phyloP scores from a whole-genome alignment of 495 filamentous ascomycete species.

The Talaromyces trachyspermus region DNA sequence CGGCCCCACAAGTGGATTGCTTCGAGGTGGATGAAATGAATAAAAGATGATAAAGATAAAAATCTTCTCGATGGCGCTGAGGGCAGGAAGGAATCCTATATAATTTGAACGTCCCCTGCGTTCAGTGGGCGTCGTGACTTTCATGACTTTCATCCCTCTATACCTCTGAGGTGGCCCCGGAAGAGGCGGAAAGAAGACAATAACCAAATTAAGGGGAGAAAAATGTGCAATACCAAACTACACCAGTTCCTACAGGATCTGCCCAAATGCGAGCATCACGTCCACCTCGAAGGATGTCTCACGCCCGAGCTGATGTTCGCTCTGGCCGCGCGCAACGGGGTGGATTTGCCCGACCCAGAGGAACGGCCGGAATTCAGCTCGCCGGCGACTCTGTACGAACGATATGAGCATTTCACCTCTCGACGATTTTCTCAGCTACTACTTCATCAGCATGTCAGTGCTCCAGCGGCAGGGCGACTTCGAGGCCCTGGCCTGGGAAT shows the following conservation, averaged over 20 bases:
- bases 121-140: no score
- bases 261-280: constrained; percentile 75
- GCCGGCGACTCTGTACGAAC: constrained; percentile 43
- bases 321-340: constrained; percentile 55
- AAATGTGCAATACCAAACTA: constrained; percentile 14
- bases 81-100: no score
- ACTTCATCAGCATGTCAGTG: constrained; percentile 69
- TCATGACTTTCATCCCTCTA: no score
- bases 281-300: constrained; percentile 68
- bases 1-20: no score
- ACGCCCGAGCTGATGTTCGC: constrained; percentile 60
- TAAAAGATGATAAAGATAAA: no score
- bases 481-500: constrained; percentile 65
- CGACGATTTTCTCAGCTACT: constrained; percentile 72
- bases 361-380: constrained; percentile 54
- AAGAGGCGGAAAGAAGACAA: no score
- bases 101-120: no score
- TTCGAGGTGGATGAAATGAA: no score
- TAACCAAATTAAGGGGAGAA: background rate
- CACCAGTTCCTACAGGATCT: constrained; percentile 59
- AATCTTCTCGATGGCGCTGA: no score
- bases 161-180: no score
- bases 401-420: constrained; percentile 61
- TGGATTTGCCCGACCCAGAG: constrained; percentile 45
- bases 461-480: constrained; percentile 56